phyloP scores from a whole-genome alignment of 116 monocot species.

The Papilionanthe hybrid region DNA sequence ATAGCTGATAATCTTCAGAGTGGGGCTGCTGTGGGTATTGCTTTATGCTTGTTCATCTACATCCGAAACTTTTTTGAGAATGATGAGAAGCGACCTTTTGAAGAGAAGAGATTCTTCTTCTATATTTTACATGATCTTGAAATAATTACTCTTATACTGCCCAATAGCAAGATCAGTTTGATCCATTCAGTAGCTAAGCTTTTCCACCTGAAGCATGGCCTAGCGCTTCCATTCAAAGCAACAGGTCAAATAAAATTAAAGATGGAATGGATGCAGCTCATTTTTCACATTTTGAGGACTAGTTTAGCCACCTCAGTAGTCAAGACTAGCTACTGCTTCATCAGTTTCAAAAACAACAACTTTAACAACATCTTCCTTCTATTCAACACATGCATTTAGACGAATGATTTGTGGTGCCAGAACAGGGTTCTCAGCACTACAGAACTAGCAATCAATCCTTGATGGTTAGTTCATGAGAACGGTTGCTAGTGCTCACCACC shows the following conservation, averaged over 20 bases:
- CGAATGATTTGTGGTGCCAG: constrained; percentile 34
- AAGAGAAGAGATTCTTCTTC: too few relatives aligned
- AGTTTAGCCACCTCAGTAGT: constrained; percentile 26
- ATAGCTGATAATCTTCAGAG: too few relatives aligned
- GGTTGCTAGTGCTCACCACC: constrained; percentile 20
- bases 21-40: too few relatives aligned
- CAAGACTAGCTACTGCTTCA: constrained; percentile 52
- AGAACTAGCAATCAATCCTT: constrained; percentile 34
- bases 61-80: too few relatives aligned
- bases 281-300: constrained; percentile 41
- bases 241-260: constrained; percentile 20
- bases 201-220: too few relatives aligned
- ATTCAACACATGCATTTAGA: too few relatives aligned
- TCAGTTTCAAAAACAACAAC: constrained; percentile 53
- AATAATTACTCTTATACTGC: too few relatives aligned
- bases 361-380: constrained; percentile 30
- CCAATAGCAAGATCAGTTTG: too few relatives aligned
- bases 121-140: too few relatives aligned
- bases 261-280: constrained; percentile 31
- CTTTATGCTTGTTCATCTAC: too few relatives aligned
- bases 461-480: constrained; percentile 46
- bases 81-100: too few relatives aligned
- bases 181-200: too few relatives aligned
- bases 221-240: constrained; percentile 17
- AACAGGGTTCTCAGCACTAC: constrained; percentile 27